Evolutionary conservation across 441 rosid species (phyloP).

Genomic region (Gossypium aridum): DNA sequence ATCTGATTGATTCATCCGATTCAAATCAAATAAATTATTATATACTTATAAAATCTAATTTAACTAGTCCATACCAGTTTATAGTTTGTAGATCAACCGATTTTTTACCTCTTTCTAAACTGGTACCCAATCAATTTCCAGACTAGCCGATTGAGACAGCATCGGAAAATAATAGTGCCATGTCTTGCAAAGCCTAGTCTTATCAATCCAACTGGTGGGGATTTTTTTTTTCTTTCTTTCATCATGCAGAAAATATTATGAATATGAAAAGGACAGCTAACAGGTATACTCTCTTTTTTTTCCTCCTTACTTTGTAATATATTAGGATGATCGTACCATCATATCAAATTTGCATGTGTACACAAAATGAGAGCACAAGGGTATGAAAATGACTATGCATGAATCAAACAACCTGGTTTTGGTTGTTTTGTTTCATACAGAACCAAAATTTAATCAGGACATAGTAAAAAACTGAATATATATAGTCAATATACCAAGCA

Average conservation of each 20-base stretch:
- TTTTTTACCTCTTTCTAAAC: too few relatives aligned
- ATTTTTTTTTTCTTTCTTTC: not conserved
- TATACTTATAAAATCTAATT: too few relatives aligned
- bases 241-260: not conserved
- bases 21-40: too few relatives aligned
- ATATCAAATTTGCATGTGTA: not conserved
- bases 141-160: too few relatives aligned
- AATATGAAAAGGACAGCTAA: not conserved
- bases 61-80: too few relatives aligned
- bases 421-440: not conserved
- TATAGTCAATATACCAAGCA: too few relatives aligned
- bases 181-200: not conserved
- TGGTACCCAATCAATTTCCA: too few relatives aligned
- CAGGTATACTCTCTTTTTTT: not conserved
- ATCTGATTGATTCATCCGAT: too few relatives aligned
- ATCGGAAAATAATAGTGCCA: not conserved
- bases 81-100: too few relatives aligned
- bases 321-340: not conserved
- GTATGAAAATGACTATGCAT: not conserved
- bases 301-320: not conserved
- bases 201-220: not conserved
- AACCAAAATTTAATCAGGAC: not conserved
- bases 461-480: too few relatives aligned
- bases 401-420: not conserved
- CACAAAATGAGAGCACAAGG: not conserved